Conservation (phyloP, 805 yeast species). For the Saturnispora sanitii region DNA sequence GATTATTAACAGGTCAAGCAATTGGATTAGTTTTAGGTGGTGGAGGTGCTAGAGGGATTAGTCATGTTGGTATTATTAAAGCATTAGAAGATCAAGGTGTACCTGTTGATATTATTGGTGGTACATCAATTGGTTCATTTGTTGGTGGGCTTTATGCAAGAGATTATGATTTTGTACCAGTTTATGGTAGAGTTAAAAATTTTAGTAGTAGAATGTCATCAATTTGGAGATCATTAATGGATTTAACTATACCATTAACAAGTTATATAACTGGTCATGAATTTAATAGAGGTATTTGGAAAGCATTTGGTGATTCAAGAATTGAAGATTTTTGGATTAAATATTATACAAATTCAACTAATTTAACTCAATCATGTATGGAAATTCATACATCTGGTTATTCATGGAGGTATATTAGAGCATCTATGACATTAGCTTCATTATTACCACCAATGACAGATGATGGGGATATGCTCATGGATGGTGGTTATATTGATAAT, state of each 20-base stretch:
- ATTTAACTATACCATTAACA: slow-evolving; percentile 86
- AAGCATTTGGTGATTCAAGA: slow-evolving; percentile 81
- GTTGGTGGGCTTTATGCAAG: slow-evolving; percentile 92
- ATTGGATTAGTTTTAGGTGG: slow-evolving; percentile 94
- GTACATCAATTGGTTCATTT: slow-evolving; percentile 93
- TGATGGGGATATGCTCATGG: slow-evolving; percentile 85
- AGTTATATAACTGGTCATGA: slow-evolving; percentile 96
- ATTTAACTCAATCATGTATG: slow-evolving; percentile 90
- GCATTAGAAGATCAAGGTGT: slow-evolving; percentile 88
- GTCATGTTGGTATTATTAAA: slow-evolving; percentile 85
- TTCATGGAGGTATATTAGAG: slow-evolving; percentile 92
- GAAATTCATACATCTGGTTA: slow-evolving; percentile 88
- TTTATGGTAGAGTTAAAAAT: slow-evolving; percentile 80
- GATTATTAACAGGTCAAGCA: slow-evolving; percentile 85
- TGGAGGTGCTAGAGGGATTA: slow-evolving; percentile 93
- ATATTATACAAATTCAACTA: slow-evolving; percentile 85
- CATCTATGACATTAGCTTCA: slow-evolving; percentile 95
- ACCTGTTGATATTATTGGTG: slow-evolving; percentile 90
- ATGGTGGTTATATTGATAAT: slow-evolving; percentile 94
- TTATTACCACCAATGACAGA: slow-evolving; percentile 81
- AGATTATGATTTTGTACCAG: slow-evolving; percentile 85
- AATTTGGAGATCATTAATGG: slow-evolving; percentile 75
- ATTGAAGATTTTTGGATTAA: slow-evolving; percentile 95
- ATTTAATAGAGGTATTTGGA: slow-evolving; percentile 96
- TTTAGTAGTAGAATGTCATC: slow-evolving; percentile 77